A percentile compares a stretch with the other conserved stretches of the same genome.
Evolutionary conservation across 1,284 basidiomycete species (phyloP).

Genomic region (Pseudozyma thailandica): DNA sequence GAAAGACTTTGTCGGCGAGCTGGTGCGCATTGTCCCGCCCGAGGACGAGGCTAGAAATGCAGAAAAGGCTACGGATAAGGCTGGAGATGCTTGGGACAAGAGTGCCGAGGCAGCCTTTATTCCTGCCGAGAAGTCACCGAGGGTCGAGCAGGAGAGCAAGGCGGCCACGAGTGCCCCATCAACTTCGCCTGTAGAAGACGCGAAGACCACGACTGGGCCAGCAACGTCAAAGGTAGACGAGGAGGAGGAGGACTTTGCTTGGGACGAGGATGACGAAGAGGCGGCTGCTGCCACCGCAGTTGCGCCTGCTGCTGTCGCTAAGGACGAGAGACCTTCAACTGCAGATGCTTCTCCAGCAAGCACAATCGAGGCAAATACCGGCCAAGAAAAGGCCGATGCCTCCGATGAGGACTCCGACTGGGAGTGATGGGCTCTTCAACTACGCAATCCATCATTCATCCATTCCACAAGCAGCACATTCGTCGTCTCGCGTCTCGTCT

Average conservation of each 20-base stretch:
- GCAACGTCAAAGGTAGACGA: constrained; percentile 18
- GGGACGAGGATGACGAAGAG: constrained; percentile 56
- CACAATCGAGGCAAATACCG: constrained; percentile 3
- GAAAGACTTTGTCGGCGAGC: constrained; percentile 52
- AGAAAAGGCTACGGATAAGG: not conserved
- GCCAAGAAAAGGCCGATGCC: constrained; percentile 14
- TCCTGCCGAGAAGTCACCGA: not conserved
- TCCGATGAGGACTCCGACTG: constrained; percentile 56
- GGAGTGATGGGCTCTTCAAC: constrained; percentile 25
- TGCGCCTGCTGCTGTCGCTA: too few relatives aligned
- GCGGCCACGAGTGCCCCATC: not conserved
- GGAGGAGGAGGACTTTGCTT: constrained; percentile 55
- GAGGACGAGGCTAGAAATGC: constrained; percentile 15
- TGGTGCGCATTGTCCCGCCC: constrained; percentile 58
- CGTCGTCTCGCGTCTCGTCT: too few relatives aligned
- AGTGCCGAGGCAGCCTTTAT: not conserved
- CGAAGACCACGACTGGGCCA: not conserved
- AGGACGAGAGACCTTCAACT: too few relatives aligned
- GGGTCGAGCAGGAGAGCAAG: not conserved
- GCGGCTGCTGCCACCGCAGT: constrained; percentile 24
- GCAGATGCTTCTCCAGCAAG: not conserved
- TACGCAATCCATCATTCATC: too few relatives aligned
- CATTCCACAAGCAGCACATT: too few relatives aligned
- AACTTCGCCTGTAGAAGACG: not conserved
- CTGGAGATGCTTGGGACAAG: not conserved